phyloP scores from a whole-genome alignment of 1,284 basidiomycete genomes.

The Bondarzewia mesenterica region DNA sequence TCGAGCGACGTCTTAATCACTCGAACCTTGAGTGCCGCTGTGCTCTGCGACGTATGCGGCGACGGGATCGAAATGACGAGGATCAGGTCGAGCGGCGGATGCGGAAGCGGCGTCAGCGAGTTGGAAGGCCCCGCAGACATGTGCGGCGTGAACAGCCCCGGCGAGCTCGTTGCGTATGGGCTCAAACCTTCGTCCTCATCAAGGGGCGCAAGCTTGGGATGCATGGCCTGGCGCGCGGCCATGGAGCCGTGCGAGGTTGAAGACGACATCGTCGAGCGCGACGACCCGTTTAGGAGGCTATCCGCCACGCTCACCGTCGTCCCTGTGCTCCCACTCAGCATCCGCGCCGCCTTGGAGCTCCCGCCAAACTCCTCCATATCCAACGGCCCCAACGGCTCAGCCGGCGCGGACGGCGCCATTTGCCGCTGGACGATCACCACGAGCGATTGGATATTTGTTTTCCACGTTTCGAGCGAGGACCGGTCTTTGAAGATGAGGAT shows the following conservation, averaged over 20 bases:
- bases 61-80: slow-evolving; percentile 85
- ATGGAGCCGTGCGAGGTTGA: slow-evolving; percentile 44
- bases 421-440: slow-evolving; percentile 38
- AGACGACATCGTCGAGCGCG: slow-evolving; percentile 60
- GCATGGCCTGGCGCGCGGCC: slow-evolving; percentile 7
- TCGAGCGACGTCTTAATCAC: slow-evolving; percentile 82
- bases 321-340: slow-evolving; percentile 65
- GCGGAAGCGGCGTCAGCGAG: slow-evolving; percentile 69
- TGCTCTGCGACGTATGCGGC: slow-evolving; percentile 61
- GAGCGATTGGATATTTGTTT: slow-evolving; percentile 66
- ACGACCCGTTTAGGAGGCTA: slow-evolving; percentile 56
- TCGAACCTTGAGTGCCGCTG: slow-evolving; percentile 75
- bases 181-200: slow-evolving; percentile 49
- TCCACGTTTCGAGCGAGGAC: slow-evolving; percentile 86
- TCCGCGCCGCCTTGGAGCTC: slow-evolving; percentile 64
- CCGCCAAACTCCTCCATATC: slow-evolving; percentile 73
- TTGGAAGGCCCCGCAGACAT: slow-evolving; percentile 71
- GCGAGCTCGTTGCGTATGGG: slow-evolving; percentile 17
- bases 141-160: slow-evolving; percentile 64
- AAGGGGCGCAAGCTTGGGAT: slow-evolving; percentile 41
- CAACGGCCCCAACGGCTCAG: slow-evolving; percentile 25
- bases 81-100: slow-evolving; percentile 88
- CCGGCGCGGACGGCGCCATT: too few species aligned
- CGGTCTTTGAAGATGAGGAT: slow-evolving; percentile 90
- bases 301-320: slow-evolving; percentile 33